These are phyloP conservation scores for Eremothecium gossypii DNA, from an alignment of 1,139 yeast genomes.

Conservation along the genomic window DNA sequence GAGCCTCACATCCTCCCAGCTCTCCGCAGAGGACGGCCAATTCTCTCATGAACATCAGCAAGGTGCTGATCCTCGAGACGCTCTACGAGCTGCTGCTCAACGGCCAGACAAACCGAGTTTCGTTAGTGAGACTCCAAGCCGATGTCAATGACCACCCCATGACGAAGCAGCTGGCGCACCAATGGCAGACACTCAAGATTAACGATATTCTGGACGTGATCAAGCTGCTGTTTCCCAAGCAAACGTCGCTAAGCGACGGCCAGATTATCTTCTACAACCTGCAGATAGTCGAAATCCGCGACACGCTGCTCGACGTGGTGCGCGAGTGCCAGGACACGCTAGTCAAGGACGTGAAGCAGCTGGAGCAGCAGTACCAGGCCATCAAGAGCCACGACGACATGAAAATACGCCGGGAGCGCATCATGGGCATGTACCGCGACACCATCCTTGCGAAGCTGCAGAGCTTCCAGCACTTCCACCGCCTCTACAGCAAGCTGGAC, in stretches of 20 bases:
- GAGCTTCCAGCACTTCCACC: conserved; percentile 11
- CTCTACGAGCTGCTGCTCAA: conserved; percentile 22
- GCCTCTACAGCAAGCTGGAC: conserved; percentile 13
- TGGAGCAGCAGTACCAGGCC: conserved; percentile 10
- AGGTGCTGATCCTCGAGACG: conserved; percentile 25
- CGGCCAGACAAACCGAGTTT: conserved; percentile 21
- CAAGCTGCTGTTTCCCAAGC: conserved; percentile 23
- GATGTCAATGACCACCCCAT: conserved; percentile 25
- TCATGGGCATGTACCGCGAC: conserved; percentile 24
- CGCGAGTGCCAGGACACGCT: conserved; percentile 13
- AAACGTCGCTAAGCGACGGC: conserved; percentile 26
- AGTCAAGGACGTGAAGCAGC: conserved; percentile 11
- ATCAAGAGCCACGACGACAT: conserved; percentile 5
- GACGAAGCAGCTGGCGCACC: conserved; percentile 9
- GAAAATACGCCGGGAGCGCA: conserved; percentile 12
- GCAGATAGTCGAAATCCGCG: conserved; percentile 20
- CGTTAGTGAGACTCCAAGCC: conserved; percentile 26
- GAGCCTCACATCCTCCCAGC: no score
- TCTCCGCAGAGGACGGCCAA: neutral
- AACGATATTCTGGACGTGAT: conserved; percentile 26
- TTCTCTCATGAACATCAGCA: conserved; percentile 12
- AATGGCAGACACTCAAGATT: conserved; percentile 16
- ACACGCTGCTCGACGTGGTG: conserved; percentile 14
- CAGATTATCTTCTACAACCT: conserved; percentile 26
- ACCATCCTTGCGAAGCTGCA: conserved; percentile 27